These are phyloP conservation scores for Mycocentrospora acerina DNA, from an alignment of 2,329 filamentous ascomycete genomes.

Conservation along the genomic window DNA sequence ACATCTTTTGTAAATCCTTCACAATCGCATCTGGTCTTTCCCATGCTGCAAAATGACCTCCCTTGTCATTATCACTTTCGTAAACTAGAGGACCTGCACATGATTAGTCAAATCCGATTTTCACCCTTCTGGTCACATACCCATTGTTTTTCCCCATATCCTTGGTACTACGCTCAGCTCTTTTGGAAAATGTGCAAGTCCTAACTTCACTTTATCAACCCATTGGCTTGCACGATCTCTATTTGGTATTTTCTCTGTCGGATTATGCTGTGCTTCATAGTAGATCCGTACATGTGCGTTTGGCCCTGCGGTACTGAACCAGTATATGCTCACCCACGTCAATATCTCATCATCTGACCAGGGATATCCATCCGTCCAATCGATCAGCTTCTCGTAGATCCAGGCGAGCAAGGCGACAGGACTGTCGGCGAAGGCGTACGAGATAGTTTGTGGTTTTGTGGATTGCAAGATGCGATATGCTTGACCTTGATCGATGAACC, in stretches of 20 bases:
- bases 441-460: conserved; percentile 73
- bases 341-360: conserved; percentile 78
- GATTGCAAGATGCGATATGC: conserved; percentile 63
- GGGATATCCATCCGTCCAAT: conserved; percentile 71
- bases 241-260: conserved; percentile 23
- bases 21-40: conserved; percentile 58
- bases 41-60: conserved; percentile 64
- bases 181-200: conserved; percentile 58
- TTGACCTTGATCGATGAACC: conserved; percentile 60
- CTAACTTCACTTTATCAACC: conserved; percentile 53
- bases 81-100: conserved; percentile 54
- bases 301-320: conserved; percentile 68
- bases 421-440: conserved; percentile 68
- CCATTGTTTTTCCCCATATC: conserved; percentile 61
- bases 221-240: conserved; percentile 43
- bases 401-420: conserved; percentile 72
- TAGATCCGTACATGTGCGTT: conserved; percentile 70
- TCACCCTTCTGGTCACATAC: conserved; percentile 23
- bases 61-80: conserved; percentile 52
- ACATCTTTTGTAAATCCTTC: conserved; percentile 59
- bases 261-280: conserved; percentile 62
- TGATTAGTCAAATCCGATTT: too few relatives aligned
- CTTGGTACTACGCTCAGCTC: conserved; percentile 59
- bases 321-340: conserved; percentile 74
- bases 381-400: conserved; percentile 79